Conservation (phyloP, 2,329 filamentous ascomycete species). For the Colletotrichum echinochloae region DNA sequence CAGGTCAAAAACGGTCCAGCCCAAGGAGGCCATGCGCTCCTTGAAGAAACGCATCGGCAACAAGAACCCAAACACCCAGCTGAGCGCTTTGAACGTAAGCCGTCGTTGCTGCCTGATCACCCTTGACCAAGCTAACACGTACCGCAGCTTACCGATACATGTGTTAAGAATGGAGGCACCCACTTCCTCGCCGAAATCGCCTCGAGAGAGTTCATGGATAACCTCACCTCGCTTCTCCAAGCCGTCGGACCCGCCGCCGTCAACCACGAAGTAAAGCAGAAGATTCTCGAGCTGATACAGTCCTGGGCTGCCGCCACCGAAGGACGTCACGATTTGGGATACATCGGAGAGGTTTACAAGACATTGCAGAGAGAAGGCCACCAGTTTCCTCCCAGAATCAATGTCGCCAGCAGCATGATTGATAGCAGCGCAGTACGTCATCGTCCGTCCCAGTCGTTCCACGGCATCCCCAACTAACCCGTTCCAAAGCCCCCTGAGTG, state of each 20-base stretch:
- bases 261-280: constrained; percentile 86
- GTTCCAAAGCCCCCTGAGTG: constrained; percentile 85
- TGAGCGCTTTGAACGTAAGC: constrained; percentile 89
- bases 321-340: constrained; percentile 82
- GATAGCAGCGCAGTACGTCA: constrained; percentile 89
- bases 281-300: constrained; percentile 94
- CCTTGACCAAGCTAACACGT: constrained; percentile 41
- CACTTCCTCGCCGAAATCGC: constrained; percentile 97
- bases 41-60: constrained; percentile 94
- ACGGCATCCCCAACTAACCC: background rate
- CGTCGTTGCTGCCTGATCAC: constrained; percentile 35
- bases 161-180: constrained; percentile 96
- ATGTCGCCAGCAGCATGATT: constrained; percentile 96
- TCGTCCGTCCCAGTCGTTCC: constrained; percentile 4
- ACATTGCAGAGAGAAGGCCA: constrained; percentile 87
- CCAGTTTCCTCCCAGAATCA: constrained; percentile 86
- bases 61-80: constrained; percentile 96
- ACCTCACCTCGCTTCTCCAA: constrained; percentile 89
- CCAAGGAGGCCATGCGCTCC: constrained; percentile 97
- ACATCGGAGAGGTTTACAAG: constrained; percentile 90
- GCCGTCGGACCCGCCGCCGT: constrained; percentile 79
- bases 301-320: constrained; percentile 92
- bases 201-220: constrained; percentile 98
- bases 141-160: constrained; percentile 91
- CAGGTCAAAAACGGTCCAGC: constrained; percentile 95